Evolutionary conservation across 192 early-diverging fungal genomes (phyloP), one percentile per base, ranked within the genome.

Genomic region (Entophlyctis luteolus): DNA sequence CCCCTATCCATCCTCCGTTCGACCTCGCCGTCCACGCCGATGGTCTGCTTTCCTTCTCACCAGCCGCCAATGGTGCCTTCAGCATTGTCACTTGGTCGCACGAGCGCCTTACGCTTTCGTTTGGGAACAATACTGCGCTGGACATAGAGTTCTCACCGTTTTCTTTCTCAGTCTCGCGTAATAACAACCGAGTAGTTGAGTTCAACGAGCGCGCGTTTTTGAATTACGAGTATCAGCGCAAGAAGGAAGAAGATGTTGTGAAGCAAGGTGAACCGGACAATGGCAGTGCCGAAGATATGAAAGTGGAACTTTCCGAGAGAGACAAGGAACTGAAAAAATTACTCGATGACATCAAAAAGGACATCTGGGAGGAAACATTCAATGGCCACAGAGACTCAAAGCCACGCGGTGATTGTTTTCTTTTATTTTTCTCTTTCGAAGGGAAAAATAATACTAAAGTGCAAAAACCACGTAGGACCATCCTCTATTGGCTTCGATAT

Each of bases 401-500:
- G 79, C 95, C 95, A 5, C 81, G 87, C 70, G 97, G 91, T 52
- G 54, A 32, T 22, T 33, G 5, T 23, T 5, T 42, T 27, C 31
- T 35, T 18, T 49, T 60, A n/a, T 42, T 8, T 42, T 60, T 47
- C 29, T 60, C n/a, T n/a, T 37, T 60, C 8, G 2, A 34, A 20
- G 22, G 18, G 1, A 47, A 47, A 47, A 47, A 47, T n/a, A 1
- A 47, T 14, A 45, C 10, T 45, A 45, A 10, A 45, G 42, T 14
- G 42, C 10, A n/a, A 10, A 10, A 10, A n/a, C n/a, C n/a, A n/a
- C n/a, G n/a, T 52, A 92, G 90, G 96, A 1, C 94, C 96, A 23
- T 87, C 90, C 59, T 97, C 96, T 0, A 86, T 98, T 75, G 96
- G 90, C 16, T 73, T 99, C 65, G 97, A 99, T 75, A 81, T 99